Percentiles rank a stretch among this genome's conserved stretches.
phyloP scores from a whole-genome alignment of 805 yeast genomes.

The Candida taoyuanica region DNA sequence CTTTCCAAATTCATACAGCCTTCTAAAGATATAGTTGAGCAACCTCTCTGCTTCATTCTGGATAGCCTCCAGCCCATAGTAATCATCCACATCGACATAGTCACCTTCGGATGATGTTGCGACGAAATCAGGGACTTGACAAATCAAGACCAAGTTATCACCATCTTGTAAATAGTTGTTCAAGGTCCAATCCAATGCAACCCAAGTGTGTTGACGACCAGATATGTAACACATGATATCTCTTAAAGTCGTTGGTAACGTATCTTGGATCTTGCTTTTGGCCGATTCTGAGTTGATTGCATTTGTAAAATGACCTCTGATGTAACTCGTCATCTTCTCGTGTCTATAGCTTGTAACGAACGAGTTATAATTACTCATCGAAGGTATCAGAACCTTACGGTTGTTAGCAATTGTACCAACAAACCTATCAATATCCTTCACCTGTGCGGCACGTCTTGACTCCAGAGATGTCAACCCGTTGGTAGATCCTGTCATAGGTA shows the following conservation, averaged over 20 bases:
- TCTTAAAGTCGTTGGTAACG: slow-evolving; percentile 19
- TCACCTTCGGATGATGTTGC: slow-evolving; percentile 5
- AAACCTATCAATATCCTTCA: slow-evolving; percentile 22
- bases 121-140: slow-evolving; percentile 19
- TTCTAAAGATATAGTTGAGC: slow-evolving; percentile 13
- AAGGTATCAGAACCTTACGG: slow-evolving; percentile 10
- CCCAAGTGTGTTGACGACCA: slow-evolving; percentile 25
- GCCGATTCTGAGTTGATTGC: not conserved
- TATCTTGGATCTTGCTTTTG: not conserved
- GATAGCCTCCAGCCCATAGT: slow-evolving; percentile 11
- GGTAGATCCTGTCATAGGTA: slow-evolving; percentile 13
- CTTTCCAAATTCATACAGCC: slow-evolving; percentile 10
- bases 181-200: slow-evolving; percentile 23
- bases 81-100: slow-evolving; percentile 13
- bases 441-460: slow-evolving; percentile 4
- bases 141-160: slow-evolving; percentile 20
- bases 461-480: slow-evolving; percentile 2
- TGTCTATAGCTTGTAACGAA: slow-evolving; percentile 21
- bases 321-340: slow-evolving; percentile 12
- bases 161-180: slow-evolving; percentile 21
- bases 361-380: slow-evolving; percentile 16
- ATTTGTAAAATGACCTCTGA: slow-evolving; percentile 6
- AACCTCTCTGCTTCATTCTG: slow-evolving; percentile 15
- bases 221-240: slow-evolving; percentile 22
- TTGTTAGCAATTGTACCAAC: slow-evolving; percentile 13